Evolutionary conservation across 1,284 basidiomycete species (phyloP).

Genomic region (Chondrostereum purpureum): DNA sequence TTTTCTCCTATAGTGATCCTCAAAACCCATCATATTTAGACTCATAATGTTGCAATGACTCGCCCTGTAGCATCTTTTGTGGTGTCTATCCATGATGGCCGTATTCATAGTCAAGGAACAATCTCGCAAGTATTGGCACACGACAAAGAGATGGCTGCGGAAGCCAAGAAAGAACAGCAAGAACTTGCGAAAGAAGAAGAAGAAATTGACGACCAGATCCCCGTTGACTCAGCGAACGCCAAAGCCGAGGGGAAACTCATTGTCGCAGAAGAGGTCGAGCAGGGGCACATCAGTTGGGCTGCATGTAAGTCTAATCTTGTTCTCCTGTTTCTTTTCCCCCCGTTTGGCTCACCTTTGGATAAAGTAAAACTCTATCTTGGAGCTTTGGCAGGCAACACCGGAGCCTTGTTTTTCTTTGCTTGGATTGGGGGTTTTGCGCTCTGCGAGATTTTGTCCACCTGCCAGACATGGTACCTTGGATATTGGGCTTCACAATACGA

Average conservation of each 20-base stretch:
- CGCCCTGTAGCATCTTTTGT: slow-evolving; percentile 49
- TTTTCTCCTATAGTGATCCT: not conserved
- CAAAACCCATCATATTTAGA: slow-evolving; percentile 25
- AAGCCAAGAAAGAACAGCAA: slow-evolving; percentile 27
- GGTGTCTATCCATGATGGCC: slow-evolving; percentile 44
- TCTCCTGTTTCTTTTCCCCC: not conserved
- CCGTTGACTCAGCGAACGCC: too few species aligned
- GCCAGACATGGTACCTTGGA: slow-evolving; percentile 42
- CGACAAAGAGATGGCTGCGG: slow-evolving; percentile 28
- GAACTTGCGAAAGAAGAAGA: slow-evolving; percentile 28
- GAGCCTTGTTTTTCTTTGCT: slow-evolving; percentile 31
- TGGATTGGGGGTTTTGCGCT: slow-evolving; percentile 22
- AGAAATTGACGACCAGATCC: slow-evolving; percentile 29
- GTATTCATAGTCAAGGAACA: slow-evolving; percentile 32
- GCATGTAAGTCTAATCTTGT: slow-evolving; percentile 32
- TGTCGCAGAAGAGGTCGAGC: slow-evolving; percentile 53
- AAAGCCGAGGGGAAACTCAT: slow-evolving; percentile 40
- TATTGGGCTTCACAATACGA: slow-evolving; percentile 42
- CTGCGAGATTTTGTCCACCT: slow-evolving; percentile 17
- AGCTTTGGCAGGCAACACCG: slow-evolving; percentile 34
- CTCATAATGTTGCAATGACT: slow-evolving; percentile 58
- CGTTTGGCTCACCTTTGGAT: not conserved
- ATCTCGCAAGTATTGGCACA: slow-evolving; percentile 29
- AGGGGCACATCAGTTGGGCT: slow-evolving; percentile 49
- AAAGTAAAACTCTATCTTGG: slow-evolving; percentile 26